These are phyloP conservation scores for Auriculariales sp. DNA, from an alignment of 768 basidiomycete genomes.

Conservation along the genomic window DNA sequence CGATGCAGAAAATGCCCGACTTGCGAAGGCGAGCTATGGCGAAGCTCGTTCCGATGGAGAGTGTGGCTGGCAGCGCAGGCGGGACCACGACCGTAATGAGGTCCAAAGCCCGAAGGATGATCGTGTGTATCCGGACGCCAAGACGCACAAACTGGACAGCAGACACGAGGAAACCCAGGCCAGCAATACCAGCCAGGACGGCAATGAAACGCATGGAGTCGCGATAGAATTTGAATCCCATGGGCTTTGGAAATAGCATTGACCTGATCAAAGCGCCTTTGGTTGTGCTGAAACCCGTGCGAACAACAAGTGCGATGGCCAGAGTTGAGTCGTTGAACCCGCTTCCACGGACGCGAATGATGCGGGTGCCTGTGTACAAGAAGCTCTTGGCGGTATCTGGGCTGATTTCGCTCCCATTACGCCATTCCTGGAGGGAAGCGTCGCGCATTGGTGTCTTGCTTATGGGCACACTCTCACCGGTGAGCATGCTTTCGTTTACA, in stretches of 20 bases:
- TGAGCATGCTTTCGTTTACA: conserved; percentile 98
- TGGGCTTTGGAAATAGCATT: conserved; percentile 97
- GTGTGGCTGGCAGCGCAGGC: conserved; percentile 89
- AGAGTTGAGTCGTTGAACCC: conserved; percentile 42
- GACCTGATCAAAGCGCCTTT: conserved; percentile 92
- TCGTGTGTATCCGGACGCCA: conserved; percentile 82
- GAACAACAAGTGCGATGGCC: conserved; percentile 68
- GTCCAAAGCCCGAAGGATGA: conserved; percentile 82
- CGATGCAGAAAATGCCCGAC: conserved; percentile 86
- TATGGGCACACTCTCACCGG: conserved; percentile 95
- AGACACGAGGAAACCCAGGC: conserved; percentile 79
- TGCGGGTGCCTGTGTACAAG: conserved; percentile 79
- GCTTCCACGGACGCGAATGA: conserved; percentile 68
- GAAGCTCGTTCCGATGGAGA: conserved; percentile 95
- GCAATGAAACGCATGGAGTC: conserved; percentile 84
- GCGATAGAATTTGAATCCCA: conserved; percentile 97
- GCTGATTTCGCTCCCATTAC: conserved; percentile 39
- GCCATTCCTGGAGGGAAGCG: conserved; percentile 59
- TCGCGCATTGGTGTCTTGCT: conserved; percentile 79
- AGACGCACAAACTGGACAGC: conserved; percentile 85
- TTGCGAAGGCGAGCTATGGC: conserved; percentile 80
- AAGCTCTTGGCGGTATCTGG: conserved; percentile 68
- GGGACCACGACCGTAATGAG: conserved; percentile 96
- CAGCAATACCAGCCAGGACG: conserved; percentile 84
- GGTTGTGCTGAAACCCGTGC: conserved; percentile 96